A percentile compares a stretch with the other conserved stretches of the same genome.
Conservation (phyloP, 2,329 filamentous ascomycete genomes). For the Byssothecium circinans region DNA sequence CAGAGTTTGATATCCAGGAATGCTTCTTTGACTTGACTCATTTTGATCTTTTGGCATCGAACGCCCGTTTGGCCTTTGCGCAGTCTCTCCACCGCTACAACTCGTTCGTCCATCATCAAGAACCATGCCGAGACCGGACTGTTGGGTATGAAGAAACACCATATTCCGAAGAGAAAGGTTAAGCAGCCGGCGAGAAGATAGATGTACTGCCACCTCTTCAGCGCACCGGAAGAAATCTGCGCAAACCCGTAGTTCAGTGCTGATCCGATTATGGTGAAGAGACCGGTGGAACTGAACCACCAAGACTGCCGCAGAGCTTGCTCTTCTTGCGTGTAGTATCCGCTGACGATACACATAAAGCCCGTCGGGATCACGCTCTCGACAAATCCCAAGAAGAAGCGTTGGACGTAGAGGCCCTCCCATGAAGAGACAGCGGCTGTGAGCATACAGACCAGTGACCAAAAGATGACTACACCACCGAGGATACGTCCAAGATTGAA, state of each 20-base stretch:
- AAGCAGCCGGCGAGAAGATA: slow-evolving; percentile 63
- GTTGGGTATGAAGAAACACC: slow-evolving; percentile 67
- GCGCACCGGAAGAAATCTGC: slow-evolving; percentile 35
- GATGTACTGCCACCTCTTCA: slow-evolving; percentile 66
- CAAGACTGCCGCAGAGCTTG: slow-evolving; percentile 59
- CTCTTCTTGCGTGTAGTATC: slow-evolving; percentile 47
- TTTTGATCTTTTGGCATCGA: slow-evolving; percentile 55
- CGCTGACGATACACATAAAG: slow-evolving; percentile 57
- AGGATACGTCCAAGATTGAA: slow-evolving; percentile 68
- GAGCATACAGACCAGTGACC: slow-evolving; percentile 68
- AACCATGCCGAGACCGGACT: slow-evolving; percentile 72
- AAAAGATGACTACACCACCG: slow-evolving; percentile 64
- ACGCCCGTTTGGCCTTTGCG: slow-evolving; percentile 54
- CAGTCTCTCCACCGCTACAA: slow-evolving; percentile 55
- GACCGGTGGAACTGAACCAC: slow-evolving; percentile 64
- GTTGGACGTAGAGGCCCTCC: slow-evolving; percentile 61
- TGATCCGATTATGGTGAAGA: slow-evolving; percentile 38
- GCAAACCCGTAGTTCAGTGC: slow-evolving; percentile 43
- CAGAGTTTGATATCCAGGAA: slow-evolving; percentile 51
- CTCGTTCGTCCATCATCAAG: slow-evolving; percentile 61
- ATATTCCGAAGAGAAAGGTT: slow-evolving; percentile 64
- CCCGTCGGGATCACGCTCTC: slow-evolving; percentile 60
- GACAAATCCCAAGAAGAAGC: slow-evolving; percentile 60
- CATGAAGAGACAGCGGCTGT: slow-evolving; percentile 68
- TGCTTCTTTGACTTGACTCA: slow-evolving; percentile 54